A percentile compares a stretch with the other conserved stretches of the same genome.
These are phyloP conservation scores for Yamadazyma dendronema DNA, from an alignment of 1,139 yeast species.

Conservation along the genomic window DNA sequence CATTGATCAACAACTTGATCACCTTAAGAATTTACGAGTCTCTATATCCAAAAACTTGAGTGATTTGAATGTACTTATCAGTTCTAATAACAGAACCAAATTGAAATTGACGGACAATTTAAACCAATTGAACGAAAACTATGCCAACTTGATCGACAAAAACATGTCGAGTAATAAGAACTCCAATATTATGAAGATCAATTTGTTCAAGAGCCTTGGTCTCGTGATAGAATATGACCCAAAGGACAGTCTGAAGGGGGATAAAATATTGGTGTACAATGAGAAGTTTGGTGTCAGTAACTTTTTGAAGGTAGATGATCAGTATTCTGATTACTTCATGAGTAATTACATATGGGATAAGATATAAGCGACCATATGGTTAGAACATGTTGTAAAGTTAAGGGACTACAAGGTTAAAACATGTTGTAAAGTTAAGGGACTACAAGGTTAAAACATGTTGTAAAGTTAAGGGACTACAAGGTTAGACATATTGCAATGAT, in stretches of 20 bases:
- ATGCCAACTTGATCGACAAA: constrained; percentile 23
- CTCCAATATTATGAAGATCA: constrained; percentile 38
- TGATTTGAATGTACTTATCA: constrained; percentile 53
- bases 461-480: too few relatives aligned
- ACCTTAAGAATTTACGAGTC: constrained; percentile 31
- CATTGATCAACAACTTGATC: constrained; percentile 5
- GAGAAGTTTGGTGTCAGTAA: constrained; percentile 47
- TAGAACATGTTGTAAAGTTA: too few relatives aligned
- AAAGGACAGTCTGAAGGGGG: constrained; percentile 12
- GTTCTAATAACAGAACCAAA: constrained; percentile 44
- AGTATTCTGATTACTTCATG: constrained; percentile 61
- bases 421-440: too few relatives aligned
- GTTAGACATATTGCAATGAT: too few relatives aligned
- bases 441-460: too few relatives aligned
- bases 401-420: too few relatives aligned
- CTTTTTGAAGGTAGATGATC: constrained; percentile 54
- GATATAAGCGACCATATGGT: too few relatives aligned
- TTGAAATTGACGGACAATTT: constrained; percentile 36
- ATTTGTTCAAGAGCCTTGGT: constrained; percentile 46
- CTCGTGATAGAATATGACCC: constrained; percentile 32
- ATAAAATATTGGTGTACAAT: constrained; percentile 50
- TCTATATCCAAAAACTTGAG: constrained; percentile 56
- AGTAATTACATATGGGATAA: constrained; percentile 71
- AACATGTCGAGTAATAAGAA: constrained; percentile 29
- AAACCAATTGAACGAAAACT: constrained; percentile 21